Evolutionary conservation across 257 asterid species (phyloP).

Genomic region (Vinca minor): DNA sequence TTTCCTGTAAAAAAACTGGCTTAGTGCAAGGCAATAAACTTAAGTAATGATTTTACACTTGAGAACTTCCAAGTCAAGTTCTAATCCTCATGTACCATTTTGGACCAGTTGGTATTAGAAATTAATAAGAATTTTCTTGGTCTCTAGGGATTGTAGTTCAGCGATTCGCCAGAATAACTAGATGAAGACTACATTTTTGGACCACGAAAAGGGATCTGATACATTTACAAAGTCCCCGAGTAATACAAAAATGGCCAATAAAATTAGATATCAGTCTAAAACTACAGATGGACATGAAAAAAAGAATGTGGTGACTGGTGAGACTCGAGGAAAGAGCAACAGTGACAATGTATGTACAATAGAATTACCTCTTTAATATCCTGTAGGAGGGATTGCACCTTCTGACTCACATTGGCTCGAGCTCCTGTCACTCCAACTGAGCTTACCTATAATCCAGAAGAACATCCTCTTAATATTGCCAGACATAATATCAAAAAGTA

Average conservation of each 20-base stretch:
- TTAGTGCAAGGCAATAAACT: neutral
- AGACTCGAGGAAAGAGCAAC: neutral
- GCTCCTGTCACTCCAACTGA: slow-evolving; percentile 87
- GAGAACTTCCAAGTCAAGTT: neutral
- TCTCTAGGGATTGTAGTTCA: neutral
- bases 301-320: neutral
- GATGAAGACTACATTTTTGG: neutral
- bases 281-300: neutral
- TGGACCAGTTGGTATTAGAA: slow-evolving; percentile 1
- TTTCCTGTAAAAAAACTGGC: slow-evolving; percentile 36
- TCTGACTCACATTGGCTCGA: slow-evolving; percentile 53
- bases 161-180: neutral
- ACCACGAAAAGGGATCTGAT: neutral
- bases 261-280: neutral
- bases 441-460: slow-evolving; percentile 48
- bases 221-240: neutral
- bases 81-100: neutral
- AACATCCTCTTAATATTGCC: slow-evolving; percentile 7
- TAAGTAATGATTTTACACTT: neutral
- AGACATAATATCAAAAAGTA: neutral
- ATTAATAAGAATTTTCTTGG: neutral
- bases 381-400: slow-evolving; percentile 55
- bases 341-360: neutral
- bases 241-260: neutral
- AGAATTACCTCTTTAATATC: slow-evolving; percentile 70